These are phyloP conservation scores for Cercospora sp. DNA, from an alignment of 2,329 filamentous ascomycete species.

Conservation along the genomic window DNA sequence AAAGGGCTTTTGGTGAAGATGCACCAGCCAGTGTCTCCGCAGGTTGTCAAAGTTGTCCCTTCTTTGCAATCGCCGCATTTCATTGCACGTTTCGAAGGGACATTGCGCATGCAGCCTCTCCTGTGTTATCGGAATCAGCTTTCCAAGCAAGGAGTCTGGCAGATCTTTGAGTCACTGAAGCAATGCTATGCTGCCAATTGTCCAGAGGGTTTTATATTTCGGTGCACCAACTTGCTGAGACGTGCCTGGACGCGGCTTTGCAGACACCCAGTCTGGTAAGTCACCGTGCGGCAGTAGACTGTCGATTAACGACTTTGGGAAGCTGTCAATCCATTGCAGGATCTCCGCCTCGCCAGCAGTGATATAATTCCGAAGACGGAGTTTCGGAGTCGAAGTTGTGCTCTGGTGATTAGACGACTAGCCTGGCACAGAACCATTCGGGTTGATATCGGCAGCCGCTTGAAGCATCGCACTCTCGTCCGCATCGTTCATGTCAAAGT, in stretches of 20 bases:
- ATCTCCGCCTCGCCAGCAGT: too few species aligned
- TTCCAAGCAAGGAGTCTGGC: background rate
- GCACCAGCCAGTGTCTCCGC: background rate
- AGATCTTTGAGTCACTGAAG: background rate
- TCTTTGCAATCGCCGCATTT: too few species aligned
- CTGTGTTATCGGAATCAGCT: background rate
- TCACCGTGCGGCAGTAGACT: background rate
- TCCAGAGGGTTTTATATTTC: background rate
- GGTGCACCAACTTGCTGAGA: too few species aligned
- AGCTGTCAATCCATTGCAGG: background rate
- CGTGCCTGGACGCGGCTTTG: too few species aligned
- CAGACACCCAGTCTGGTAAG: too few species aligned
- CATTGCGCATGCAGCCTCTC: background rate
- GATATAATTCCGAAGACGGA: too few species aligned
- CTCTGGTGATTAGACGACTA: background rate
- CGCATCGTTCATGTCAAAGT: constrained; percentile 40
- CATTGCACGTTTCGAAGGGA: too few species aligned
- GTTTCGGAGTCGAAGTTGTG: too few species aligned
- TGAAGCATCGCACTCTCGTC: constrained; percentile 25
- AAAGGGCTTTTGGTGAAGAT: background rate
- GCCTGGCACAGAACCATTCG: constrained; percentile 7
- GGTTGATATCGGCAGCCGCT: background rate
- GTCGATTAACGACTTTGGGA: background rate
- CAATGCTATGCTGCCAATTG: background rate
- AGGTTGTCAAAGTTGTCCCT: background rate